Conservation (phyloP, 805 yeast species). For the Lachancea fermentati region DNA sequence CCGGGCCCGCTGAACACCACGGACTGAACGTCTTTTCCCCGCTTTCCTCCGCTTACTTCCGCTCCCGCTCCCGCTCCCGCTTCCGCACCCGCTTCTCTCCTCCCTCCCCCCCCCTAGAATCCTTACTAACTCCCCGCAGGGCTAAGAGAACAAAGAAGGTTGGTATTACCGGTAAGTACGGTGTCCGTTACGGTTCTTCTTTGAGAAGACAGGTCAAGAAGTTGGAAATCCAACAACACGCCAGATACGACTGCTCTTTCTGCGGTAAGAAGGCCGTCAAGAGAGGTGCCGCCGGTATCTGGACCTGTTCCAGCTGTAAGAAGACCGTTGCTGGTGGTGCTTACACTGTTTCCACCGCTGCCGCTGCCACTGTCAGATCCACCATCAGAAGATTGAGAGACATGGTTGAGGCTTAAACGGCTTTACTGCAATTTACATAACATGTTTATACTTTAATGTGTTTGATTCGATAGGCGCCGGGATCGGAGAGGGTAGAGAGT, state of each 20-base stretch:
- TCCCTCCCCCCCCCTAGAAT: not conserved
- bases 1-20: too few relatives aligned
- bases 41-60: not conserved
- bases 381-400: conserved; percentile 99
- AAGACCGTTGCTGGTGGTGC: conserved; percentile 99
- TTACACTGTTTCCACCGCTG: conserved; percentile 98
- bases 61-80: not conserved
- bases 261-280: conserved; percentile 98
- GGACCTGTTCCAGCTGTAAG: conserved; percentile 92
- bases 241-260: conserved; percentile 98
- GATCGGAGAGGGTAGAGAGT: too few relatives aligned
- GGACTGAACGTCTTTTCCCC: too few relatives aligned
- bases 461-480: too few relatives aligned
- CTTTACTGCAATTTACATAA: conserved; percentile 13
- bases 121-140: conserved; percentile 42
- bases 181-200: conserved; percentile 99
- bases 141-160: conserved; percentile 99
- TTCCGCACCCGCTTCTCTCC: not conserved
- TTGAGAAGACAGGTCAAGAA: conserved; percentile 99
- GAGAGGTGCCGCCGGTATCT: conserved; percentile 98
- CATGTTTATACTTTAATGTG: conserved; percentile 1
- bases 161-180: conserved; percentile 99
- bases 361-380: conserved; percentile 99
- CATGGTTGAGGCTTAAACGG: conserved; percentile 93
- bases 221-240: conserved; percentile 98